Evolutionary conservation across 257 asterid genomes (phyloP).

Genomic region (Solanum okadae): DNA sequence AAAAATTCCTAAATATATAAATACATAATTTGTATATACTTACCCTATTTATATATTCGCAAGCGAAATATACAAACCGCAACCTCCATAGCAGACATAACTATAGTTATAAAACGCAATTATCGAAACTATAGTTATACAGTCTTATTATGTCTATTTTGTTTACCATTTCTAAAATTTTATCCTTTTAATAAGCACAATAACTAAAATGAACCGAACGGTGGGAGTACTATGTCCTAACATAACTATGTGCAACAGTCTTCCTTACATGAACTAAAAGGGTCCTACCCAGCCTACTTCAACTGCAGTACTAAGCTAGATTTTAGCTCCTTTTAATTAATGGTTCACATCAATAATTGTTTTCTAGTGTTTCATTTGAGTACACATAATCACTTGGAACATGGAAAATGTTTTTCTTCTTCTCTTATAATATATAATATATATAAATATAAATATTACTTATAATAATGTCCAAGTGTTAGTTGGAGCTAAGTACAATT

Average conservation of each 20-base stretch:
- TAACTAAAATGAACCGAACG: not conserved
- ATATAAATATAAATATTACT: not conserved
- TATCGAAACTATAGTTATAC: too few relatives aligned
- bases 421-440: not conserved
- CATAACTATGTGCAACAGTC: not conserved
- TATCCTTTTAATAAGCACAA: not conserved
- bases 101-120: too few relatives aligned
- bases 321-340: not conserved
- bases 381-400: not conserved
- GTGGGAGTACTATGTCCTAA: not conserved
- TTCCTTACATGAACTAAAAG: not conserved
- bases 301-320: not conserved
- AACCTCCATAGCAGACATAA: rapidly evolving
- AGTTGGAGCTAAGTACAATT: not conserved
- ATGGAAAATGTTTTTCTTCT: not conserved
- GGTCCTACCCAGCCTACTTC: not conserved
- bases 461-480: not conserved
- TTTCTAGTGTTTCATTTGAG: not conserved
- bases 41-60: too few relatives aligned
- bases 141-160: too few relatives aligned
- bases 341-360: not conserved
- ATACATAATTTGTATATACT: too few relatives aligned
- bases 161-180: too few relatives aligned
- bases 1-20: too few relatives aligned
- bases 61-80: not conserved